These are phyloP conservation scores for Periconia macrospinosa DNA, from an alignment of 2,329 filamentous ascomycete genomes.

Conservation along the genomic window DNA sequence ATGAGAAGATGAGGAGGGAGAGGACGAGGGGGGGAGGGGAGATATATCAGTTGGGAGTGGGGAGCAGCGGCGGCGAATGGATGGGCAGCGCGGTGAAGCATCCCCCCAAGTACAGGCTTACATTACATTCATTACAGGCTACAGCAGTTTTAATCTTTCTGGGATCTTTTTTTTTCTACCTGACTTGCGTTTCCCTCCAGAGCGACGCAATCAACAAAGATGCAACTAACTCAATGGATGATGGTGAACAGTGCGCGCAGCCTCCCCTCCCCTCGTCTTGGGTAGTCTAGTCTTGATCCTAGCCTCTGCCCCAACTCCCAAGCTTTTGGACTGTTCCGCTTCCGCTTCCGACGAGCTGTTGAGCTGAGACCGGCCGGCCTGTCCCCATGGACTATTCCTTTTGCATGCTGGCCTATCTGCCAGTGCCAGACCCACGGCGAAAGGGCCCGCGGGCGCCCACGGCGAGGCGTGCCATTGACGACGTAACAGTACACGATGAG, in stretches of 20 bases:
- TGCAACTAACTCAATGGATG: background rate
- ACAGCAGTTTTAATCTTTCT: no score
- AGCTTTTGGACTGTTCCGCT: background rate
- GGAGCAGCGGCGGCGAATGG: no score
- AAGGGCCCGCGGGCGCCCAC: background rate
- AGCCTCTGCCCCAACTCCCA: background rate
- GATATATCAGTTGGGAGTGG: no score
- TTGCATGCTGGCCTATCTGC: background rate
- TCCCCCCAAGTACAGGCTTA: no score
- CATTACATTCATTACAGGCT: no score
- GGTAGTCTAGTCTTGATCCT: no score
- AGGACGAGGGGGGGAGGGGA: background rate
- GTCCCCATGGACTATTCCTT: background rate
- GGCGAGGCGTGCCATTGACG: background rate
- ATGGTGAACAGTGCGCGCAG: no score
- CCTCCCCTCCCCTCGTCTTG: no score
- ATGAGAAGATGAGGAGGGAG: background rate
- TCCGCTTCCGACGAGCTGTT: constrained; percentile 23
- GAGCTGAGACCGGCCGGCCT: constrained; percentile 30
- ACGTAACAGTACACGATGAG: no score
- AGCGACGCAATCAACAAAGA: background rate
- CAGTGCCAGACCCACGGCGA: background rate
- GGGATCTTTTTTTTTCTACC: background rate
- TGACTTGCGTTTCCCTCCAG: background rate
- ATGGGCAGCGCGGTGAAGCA: no score